Base-by-base conservation (phyloP, 2,329 filamentous ascomycete genomes). In the Paracorniculantispora psalliotae region DNA sequence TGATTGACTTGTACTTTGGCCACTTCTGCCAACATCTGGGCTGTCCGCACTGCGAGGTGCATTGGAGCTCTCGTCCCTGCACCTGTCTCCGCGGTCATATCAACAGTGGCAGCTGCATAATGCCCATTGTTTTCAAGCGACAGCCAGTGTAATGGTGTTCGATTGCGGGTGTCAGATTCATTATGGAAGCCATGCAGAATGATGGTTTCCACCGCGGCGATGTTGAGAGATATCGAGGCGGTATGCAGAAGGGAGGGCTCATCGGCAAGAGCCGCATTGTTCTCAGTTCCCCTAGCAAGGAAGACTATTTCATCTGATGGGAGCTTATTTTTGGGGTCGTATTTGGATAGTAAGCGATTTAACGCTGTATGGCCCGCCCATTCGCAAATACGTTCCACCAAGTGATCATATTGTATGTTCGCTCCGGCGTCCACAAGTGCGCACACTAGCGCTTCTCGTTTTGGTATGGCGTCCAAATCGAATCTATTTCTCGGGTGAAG, bases 141-240 rank as follows among this genome's bases (percentile, higher is more conserved):
- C 47, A 49, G 26, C 47, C 47, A 49, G 47, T 49, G 47, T 49
- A 49, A 33, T 17, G 47, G 47, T 49, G 47, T 49, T 49, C 47
- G 47, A 17, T 33, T 33, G 47, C 26, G 6, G 25, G 9, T 33
- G n/a, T 49, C 47, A 49, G 12, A 12, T 33, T 30, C 26, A 49
- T 28, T 49, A 30, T 28, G 15, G 26, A 30, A 25, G 13, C 25
- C n/a, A 49, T 15, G 25, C 26, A 21, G 28, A 23, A 51, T 51
- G 48, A 51, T 8, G 6, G 15, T 35, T n/a, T 51, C 48, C 30
- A 37, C 48, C 13, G 28, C 48, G 17, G 26, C 48, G n/a, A 37
- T 37, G 48, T 51, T 51, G 48, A 35, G 19, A 23, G 2, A 51
- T 23, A 35, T 21, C n/a, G 48, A 51, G 17, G 48, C 48, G 37